Evolutionary conservation across 768 basidiomycete species (phyloP).

Genomic region (Chalciporus piperatus): DNA sequence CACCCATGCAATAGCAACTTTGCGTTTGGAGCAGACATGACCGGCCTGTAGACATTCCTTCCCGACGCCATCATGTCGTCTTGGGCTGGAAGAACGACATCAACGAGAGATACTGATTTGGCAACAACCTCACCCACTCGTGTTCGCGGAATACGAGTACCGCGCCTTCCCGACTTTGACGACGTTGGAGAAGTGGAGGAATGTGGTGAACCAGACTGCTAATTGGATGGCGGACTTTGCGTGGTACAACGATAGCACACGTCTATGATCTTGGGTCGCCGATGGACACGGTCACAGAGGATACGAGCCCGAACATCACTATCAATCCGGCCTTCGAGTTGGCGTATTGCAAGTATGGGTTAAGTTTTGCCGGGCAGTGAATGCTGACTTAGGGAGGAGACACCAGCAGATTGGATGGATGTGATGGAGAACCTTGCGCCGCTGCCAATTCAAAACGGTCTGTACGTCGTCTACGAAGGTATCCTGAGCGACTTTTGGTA

Average conservation of each 20-base stretch:
- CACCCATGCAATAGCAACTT: too few species aligned
- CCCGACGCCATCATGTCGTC: too few species aligned
- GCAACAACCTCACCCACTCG: conserved; percentile 59
- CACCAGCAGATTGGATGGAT: conserved; percentile 7
- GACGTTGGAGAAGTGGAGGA: conserved; percentile 49
- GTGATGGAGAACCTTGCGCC: conserved; percentile 45
- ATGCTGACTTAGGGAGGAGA: conserved; percentile 21
- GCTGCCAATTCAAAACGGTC: conserved; percentile 49
- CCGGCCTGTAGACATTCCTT: too few species aligned
- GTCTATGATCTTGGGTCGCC: too few species aligned
- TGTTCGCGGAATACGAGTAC: conserved; percentile 52
- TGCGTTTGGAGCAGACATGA: too few species aligned
- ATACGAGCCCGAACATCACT: conserved; percentile 53
- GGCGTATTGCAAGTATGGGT: conserved; percentile 49
- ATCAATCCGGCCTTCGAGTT: conserved; percentile 58
- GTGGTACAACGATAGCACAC: conserved; percentile 30
- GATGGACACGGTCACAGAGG: conserved; percentile 36
- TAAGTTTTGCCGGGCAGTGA: conserved; percentile 44
- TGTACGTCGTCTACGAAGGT: conserved; percentile 41
- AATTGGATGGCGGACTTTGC: conserved; percentile 36
- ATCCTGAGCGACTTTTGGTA: too few species aligned
- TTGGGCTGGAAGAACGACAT: too few species aligned
- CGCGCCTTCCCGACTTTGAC: conserved; percentile 40
- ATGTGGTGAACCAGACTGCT: conserved; percentile 10
- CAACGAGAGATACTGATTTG: conserved; percentile 42